Base-by-base conservation (phyloP, 2,329 filamentous ascomycete species). In the Phyllosticta citriasiana region DNA sequence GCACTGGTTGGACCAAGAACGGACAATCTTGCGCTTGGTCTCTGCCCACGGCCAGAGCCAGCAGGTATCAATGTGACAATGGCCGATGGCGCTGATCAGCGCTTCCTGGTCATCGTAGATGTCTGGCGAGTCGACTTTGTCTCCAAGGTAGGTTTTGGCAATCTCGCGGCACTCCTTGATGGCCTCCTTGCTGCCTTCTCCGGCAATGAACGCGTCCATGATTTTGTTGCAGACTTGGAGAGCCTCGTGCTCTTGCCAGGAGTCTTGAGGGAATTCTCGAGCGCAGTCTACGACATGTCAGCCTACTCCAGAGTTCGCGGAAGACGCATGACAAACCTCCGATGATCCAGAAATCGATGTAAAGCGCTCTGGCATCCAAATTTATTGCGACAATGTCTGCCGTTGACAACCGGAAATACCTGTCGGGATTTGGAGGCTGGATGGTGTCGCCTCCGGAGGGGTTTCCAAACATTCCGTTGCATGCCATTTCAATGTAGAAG, bases 1-100 rank as follows among this genome's bases (percentile, higher is more conserved):
- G 74, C 92, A 96, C 74, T 99, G 94, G 72, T 91, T 97, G 1
- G 91, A 93, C 94, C 94, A 99, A 9, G 92, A 97, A 54, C 94
- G 85, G 22, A 88, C 92, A 30, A 97, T 88, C 78, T 99, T 99
- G 69, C 94, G 88, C 77, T 95, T 97, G 0, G 94, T 97, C 78
- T 99, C 94, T 9, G 88, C 94, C 84, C 91, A 99, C 0, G 94
- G 94, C 94, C 94, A 99, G 40, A 99, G 81, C 94, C 94, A 99
- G 75, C 93, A 97, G 27, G 88, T 96, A 75, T 97, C 94, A 66
- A 99, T 99, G 74, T 99, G 94, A 68, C 94, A 99, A 73, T 99
- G 91, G 0, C 94, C 94, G 66, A 97, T 93, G 40, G 86, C 93
- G 67, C 85, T 94, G 3, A 97, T 89, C 63, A 95, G 81, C 1